A percentile compares a stretch with the other conserved stretches of the same genome.
phyloP scores from a whole-genome alignment of 2,329 filamentous ascomycete genomes.

The Cryoendolithus antarcticus region DNA sequence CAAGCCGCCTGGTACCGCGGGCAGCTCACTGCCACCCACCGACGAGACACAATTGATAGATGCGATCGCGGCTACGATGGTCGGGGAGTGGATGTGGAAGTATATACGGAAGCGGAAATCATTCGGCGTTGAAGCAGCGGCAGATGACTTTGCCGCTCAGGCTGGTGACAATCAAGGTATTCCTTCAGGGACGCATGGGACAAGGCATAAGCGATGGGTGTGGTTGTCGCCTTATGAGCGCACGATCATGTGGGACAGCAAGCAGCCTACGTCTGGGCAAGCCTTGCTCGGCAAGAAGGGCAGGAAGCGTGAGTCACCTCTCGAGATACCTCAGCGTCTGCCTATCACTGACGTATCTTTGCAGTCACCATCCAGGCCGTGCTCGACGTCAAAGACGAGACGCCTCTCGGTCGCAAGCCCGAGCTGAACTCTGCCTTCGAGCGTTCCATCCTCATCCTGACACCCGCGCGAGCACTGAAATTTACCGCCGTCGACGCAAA shows the following conservation, averaged over 20 bases:
- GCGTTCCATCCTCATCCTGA: constrained; percentile 87
- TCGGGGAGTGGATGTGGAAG: constrained; percentile 95
- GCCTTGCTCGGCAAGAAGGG: constrained; percentile 89
- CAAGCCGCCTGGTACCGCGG: constrained; percentile 3
- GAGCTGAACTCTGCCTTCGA: constrained; percentile 49
- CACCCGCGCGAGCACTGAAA: constrained; percentile 84
- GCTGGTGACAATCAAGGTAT: constrained; percentile 45
- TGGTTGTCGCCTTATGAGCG: constrained; percentile 96
- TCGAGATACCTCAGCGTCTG: no score
- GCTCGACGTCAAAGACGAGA: constrained; percentile 90
- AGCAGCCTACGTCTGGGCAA: constrained; percentile 78
- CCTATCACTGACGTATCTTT: no score
- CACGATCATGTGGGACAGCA: constrained; percentile 95
- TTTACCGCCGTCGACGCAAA: constrained; percentile 78
- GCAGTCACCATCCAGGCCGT: constrained; percentile 96
- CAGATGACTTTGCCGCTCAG: constrained; percentile 35
- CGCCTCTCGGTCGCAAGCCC: constrained; percentile 58
- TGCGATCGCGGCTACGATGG: constrained; percentile 95
- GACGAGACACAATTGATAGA: constrained; percentile 63
- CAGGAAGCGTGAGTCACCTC: constrained; percentile 67
- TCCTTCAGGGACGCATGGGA: constrained; percentile 52
- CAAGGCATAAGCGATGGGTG: constrained; percentile 88
- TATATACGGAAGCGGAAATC: constrained; percentile 80
- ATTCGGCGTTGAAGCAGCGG: constrained; percentile 57
- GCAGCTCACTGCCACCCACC: constrained; percentile 2